Base-by-base conservation (phyloP, 2,329 filamentous ascomycete species). In the Elsinoe batatas region DNA sequence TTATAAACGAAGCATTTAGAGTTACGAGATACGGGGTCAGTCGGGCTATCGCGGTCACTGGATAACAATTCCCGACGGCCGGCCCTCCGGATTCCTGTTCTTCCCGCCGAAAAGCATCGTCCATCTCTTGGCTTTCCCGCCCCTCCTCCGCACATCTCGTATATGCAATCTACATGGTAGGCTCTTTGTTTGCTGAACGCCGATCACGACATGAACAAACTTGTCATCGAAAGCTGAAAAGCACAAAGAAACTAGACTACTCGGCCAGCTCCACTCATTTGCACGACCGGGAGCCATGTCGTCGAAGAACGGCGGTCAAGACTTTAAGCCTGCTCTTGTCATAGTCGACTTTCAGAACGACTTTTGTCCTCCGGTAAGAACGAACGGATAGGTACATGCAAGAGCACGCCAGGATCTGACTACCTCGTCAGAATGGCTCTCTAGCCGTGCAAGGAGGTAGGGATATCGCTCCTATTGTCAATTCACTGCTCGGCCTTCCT, bases 301-400 rank as follows among this genome's bases (percentile, higher is more conserved):
- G 15, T 33, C 26, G 18, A 33, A 8, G 30, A 2, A 49, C 2
- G 35, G n/a, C 15, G 30, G n/a, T 13, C 30, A 46, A 38, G 17
- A 15, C 11, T 56, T 58, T 33, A 56, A 47, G 40, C 43, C 59
- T 12, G 59, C 57, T 13, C 55, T 60, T 20, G 38, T 60, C 22
- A 37, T 60, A 3, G 85, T 95, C 54, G 91, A 96, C 70, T 78
- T 95, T 66, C 93, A 97, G 71, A 86, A 96, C 70, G 91, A 97
- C 74, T 97, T 96, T 70, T 95, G 89, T 69, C 87, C 88, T 58
- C 90, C 91, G 11, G 89, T 93, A 73, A 73, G 84, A 37, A 32
- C 6, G 84, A 37, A 32, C 6, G 5, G n/a, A 37, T 30, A 33
- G 18, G 10, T 17, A 12, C n/a, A 15, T 42, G 26, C 17, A 11